phyloP scores from a whole-genome alignment of 768 basidiomycete genomes.

The Boletus tomentosulus region DNA sequence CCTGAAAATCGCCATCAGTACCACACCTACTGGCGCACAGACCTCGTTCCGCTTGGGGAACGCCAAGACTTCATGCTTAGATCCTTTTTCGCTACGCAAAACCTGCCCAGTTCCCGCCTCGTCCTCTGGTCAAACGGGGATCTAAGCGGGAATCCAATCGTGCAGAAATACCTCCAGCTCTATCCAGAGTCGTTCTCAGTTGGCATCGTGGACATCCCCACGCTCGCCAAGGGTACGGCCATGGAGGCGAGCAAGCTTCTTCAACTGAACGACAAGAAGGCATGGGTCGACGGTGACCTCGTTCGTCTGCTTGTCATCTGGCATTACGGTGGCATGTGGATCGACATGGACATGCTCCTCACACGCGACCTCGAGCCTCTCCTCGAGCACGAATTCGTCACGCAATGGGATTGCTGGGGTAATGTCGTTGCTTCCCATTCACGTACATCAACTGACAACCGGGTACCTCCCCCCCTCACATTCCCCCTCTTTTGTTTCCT shows the following conservation, averaged over 20 bases:
- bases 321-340: too few species aligned
- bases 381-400: constrained; percentile 92
- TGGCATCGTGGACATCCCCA: constrained; percentile 59
- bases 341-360: too few species aligned
- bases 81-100: constrained; percentile 92
- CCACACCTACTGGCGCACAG: constrained; percentile 93
- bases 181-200: constrained; percentile 74
- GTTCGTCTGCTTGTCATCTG: too few species aligned
- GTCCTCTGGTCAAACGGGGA: constrained; percentile 93
- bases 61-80: constrained; percentile 89
- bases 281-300: too few species aligned
- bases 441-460: constrained; percentile 4
- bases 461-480: background rate
- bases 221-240: constrained; percentile 53
- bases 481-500: background rate
- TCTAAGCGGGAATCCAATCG: constrained; percentile 48
- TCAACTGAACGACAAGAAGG: too few species aligned
- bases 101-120: constrained; percentile 58
- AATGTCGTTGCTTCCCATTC: constrained; percentile 55
- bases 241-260: too few species aligned
- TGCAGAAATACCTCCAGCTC: constrained; percentile 53
- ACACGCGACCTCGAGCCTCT: constrained; percentile 75
- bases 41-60: constrained; percentile 71
- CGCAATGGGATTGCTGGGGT: too few species aligned
- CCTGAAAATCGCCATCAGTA: constrained; percentile 56